Conservation (phyloP, 192 early-diverging fungal genomes). For the Pilaira anomala region DNA sequence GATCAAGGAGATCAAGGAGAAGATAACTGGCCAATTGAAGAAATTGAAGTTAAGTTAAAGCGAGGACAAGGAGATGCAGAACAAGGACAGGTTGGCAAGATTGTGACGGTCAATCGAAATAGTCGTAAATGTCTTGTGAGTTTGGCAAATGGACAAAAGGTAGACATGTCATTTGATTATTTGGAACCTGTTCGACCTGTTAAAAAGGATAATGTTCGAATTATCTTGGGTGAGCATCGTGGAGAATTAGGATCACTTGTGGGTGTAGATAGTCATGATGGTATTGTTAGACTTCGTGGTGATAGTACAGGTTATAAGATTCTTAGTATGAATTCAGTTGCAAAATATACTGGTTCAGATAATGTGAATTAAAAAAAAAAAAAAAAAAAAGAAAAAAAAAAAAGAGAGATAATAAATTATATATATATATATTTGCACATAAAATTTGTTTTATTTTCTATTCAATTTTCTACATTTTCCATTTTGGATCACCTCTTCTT, state of each 20-base stretch:
- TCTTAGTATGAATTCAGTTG: slow-evolving; percentile 50
- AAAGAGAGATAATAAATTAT: not conserved
- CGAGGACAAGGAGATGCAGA: slow-evolving; percentile 36
- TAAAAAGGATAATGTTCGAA: slow-evolving; percentile 72
- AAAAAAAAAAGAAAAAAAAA: not conserved
- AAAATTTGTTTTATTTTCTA: not conserved
- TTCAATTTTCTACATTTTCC: slow-evolving; percentile 26
- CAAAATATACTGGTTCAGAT: slow-evolving; percentile 39
- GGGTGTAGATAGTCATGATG: slow-evolving; percentile 71
- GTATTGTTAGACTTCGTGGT: slow-evolving; percentile 66
- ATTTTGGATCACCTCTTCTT: slow-evolving; percentile 43
- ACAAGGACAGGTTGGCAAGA: slow-evolving; percentile 49
- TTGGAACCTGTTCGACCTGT: slow-evolving; percentile 58
- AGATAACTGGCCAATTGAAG: slow-evolving; percentile 52
- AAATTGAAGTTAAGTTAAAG: slow-evolving; percentile 49
- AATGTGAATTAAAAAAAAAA: slow-evolving; percentile 6
- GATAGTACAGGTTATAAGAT: slow-evolving; percentile 52
- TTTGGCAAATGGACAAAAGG: slow-evolving; percentile 35
- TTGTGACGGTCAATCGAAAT: slow-evolving; percentile 46
- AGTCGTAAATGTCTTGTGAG: slow-evolving; percentile 45
- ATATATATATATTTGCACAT: too few relatives aligned
- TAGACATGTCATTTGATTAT: slow-evolving; percentile 33
- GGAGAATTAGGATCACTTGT: slow-evolving; percentile 64
- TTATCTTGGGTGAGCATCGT: slow-evolving; percentile 58
- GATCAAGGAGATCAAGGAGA: slow-evolving; percentile 23